A percentile compares a stretch with the other conserved stretches of the same genome.
These are phyloP conservation scores for Trebouxia sp. DNA, from an alignment of 139 green algal species.

Conservation along the genomic window DNA sequence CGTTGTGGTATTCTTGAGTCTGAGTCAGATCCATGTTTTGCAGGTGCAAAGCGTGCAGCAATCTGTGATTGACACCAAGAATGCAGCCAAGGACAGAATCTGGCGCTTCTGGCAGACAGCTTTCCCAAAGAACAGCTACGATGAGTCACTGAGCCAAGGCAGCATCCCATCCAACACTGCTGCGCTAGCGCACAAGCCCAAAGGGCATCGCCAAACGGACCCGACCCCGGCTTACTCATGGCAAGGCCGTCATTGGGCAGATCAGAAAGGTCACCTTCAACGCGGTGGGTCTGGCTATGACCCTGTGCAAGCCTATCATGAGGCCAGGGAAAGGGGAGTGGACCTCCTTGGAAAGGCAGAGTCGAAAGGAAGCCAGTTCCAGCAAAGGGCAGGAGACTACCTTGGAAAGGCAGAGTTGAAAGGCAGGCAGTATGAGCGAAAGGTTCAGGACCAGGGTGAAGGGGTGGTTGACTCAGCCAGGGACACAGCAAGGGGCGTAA, in stretches of 20 bases:
- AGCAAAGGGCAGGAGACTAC: too few relatives aligned
- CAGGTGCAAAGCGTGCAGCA: slow-evolving; percentile 15
- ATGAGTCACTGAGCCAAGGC: background rate
- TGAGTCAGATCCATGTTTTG: too few relatives aligned
- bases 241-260: background rate
- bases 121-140: background rate
- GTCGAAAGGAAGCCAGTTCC: background rate
- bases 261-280: background rate
- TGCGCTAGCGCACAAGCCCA: background rate
- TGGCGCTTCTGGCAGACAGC: slow-evolving; percentile 18
- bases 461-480: background rate
- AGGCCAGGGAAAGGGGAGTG: slow-evolving; percentile 15
- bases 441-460: too few relatives aligned
- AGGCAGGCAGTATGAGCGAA: background rate
- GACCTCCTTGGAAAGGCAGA: slow-evolving; percentile 21
- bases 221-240: slow-evolving; percentile 14
- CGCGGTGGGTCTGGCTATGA: background rate
- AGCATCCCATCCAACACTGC: slow-evolving; percentile 14
- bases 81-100: background rate
- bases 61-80: slow-evolving; percentile 17
- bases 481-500: too few relatives aligned
- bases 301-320: background rate
- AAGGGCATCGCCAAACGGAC: background rate
- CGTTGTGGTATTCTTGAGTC: too few relatives aligned
- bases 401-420: background rate